Base-by-base conservation (phyloP, 495 filamentous ascomycete species). In the Daldinia childiae region DNA sequence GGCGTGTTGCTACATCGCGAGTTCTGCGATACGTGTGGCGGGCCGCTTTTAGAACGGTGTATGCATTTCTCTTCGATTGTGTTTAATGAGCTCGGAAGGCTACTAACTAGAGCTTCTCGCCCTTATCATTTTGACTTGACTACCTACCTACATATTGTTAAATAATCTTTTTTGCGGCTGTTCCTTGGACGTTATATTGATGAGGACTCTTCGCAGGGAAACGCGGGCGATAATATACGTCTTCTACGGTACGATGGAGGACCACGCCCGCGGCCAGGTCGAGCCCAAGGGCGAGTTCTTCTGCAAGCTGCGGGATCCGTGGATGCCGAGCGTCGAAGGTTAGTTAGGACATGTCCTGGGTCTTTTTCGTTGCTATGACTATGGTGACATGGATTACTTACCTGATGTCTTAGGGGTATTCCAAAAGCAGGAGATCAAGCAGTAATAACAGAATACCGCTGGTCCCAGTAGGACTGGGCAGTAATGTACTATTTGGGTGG, bases 281-380 rank as follows among this genome's bases (percentile, higher is more conserved):
- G 87, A 87, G 24, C 89, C 90, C 0, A 91, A 90, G 77, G 90
- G 88, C 0, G 90, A 92, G 74, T 92, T 92, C 82, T 91, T 89
- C 71, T 91, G 88, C 74, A 85, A 80, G 41, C 26, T 79, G 21
- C 72, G 88, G 55, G 82, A 83, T 30, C 81, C 77, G 11, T 91
- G 90, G 90, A 89, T 91, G 88, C 89, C 87, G 0, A 85, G 88
- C 74, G 77, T 90, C 24, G 81, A 81, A 50, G 80, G 87, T 88
- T 69, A 76, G 85, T 81, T 50, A 11, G 43, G 9, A 4, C 9
- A 24, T 48, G 43, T 3, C 1, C 43, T 4, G 12, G 7, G 12
- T 4, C 17, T 11, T 36, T 9, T 21, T 48, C 1, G 17, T 21
- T 48, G 2, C 43, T 24, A 3, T n/a, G n/a, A n/a, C n/a, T n/a